Evolutionary conservation across 768 basidiomycete genomes (phyloP).

Genomic region (Phylloporus sp.): DNA sequence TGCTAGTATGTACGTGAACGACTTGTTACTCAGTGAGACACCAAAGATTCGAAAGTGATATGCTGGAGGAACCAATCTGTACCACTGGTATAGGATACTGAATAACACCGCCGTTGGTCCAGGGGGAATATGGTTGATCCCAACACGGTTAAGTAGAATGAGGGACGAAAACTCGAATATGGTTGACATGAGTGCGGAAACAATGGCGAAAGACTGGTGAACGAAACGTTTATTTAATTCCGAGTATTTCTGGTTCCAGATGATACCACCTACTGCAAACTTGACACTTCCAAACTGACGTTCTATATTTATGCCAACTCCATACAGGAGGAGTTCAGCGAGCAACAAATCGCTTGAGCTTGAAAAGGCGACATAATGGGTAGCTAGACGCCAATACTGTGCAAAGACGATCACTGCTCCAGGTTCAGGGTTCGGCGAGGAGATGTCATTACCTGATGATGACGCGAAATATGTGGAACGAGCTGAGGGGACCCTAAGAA

Average conservation of each 20-base stretch:
- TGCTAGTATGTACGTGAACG: slow-evolving; percentile 65
- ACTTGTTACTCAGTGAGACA: slow-evolving; percentile 70
- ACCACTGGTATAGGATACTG: slow-evolving; percentile 79
- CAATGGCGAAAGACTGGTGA: slow-evolving; percentile 67
- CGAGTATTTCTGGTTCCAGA: background rate
- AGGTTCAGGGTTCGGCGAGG: slow-evolving; percentile 18
- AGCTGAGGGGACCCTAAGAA: slow-evolving; percentile 42
- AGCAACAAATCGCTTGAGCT: slow-evolving; percentile 86
- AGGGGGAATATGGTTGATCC: slow-evolving; percentile 68
- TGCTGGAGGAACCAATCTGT: slow-evolving; percentile 65
- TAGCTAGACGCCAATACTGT: slow-evolving; percentile 82
- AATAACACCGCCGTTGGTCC: slow-evolving; percentile 77
- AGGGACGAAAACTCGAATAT: slow-evolving; percentile 62
- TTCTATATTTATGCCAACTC: slow-evolving; percentile 66
- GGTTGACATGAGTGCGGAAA: slow-evolving; percentile 62
- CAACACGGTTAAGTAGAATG: slow-evolving; percentile 58
- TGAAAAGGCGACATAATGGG: slow-evolving; percentile 71
- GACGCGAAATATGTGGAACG: slow-evolving; percentile 82
- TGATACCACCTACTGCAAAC: slow-evolving; percentile 63
- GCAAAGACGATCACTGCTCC: slow-evolving; percentile 24
- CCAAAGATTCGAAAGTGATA: slow-evolving; percentile 78
- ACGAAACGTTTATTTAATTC: slow-evolving; percentile 7
- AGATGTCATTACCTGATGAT: slow-evolving; percentile 65
- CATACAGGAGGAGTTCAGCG: slow-evolving; percentile 68
- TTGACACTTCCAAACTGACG: slow-evolving; percentile 84